Evolutionary conservation across 2,329 filamentous ascomycete genomes (phyloP), one percentile per base, ranked within the genome.

Genomic region (Phyllosticta citribraziliensis): DNA sequence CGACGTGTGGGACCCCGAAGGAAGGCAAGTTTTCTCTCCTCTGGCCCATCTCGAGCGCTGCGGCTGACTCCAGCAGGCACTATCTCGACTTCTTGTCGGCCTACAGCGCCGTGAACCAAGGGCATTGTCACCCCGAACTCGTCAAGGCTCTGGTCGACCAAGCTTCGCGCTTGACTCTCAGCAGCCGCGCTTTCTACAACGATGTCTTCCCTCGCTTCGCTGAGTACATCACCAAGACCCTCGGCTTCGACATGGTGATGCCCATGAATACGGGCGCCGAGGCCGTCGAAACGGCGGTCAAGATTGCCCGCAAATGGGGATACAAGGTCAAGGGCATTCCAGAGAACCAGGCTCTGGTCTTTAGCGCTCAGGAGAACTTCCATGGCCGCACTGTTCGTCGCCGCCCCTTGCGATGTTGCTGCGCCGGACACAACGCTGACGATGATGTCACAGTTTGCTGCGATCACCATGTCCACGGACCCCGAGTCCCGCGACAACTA

Each of bases 231-330:
- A 92, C 89, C 67, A 78, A 84, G 66, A 87, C 89, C 72, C 96
- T 97, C 74, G 91, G 91, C 64, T 97, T 95, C 73, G 93, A 97
- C 76, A 97, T 97, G 93, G 91, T 96, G 35, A 78, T 97, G 74
- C 93, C 93, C 66, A 97, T 97, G 92, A 97, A 97, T 80, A 97
- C 93, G 1, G 93, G 93, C 63, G 93, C 93, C 22, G 93, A 97
- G 78, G 93, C 93, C 9, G 91, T 96, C 40, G 93, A 97, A 82
- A 97, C 93, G 0, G 92, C 88, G 12, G 86, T 97, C 78, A 97
- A 97, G 82, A 86, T 97, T 76, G 93, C 93, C 63, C 84, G 93
- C 66, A 97, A 97, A 78, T 97, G 93, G 93, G 92, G 91, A 5
- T 97, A 97, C 82, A 97, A 96, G 79, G 86, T 89, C 73, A 97